phyloP scores from a whole-genome alignment of 2,329 filamentous ascomycete species.

The Alternaria arbusti region DNA sequence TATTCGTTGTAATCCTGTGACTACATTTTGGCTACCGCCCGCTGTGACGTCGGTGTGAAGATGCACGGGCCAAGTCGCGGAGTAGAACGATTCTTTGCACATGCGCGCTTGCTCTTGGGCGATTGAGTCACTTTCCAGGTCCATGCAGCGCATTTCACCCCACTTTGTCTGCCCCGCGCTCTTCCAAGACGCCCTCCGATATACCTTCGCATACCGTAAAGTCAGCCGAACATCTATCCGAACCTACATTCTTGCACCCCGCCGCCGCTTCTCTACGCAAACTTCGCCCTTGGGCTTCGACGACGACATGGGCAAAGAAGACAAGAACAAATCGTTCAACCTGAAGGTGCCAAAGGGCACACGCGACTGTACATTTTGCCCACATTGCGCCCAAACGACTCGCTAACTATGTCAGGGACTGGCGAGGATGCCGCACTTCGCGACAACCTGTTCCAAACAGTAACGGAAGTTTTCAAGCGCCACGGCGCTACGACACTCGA shows the following conservation, averaged over 20 bases:
- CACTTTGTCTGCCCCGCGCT: constrained; percentile 41
- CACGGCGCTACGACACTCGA: constrained; percentile 47
- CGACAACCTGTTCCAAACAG: constrained; percentile 44
- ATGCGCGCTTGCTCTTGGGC: constrained; percentile 27
- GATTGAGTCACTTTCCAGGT: constrained; percentile 37
- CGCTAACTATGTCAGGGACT: constrained; percentile 34
- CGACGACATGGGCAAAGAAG: constrained; percentile 56
- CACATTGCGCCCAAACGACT: background rate
- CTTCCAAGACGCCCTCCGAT: constrained; percentile 28
- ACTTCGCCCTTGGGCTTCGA: constrained; percentile 18
- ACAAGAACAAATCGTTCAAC: constrained; percentile 59
- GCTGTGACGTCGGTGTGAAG: constrained; percentile 13
- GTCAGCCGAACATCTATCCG: constrained; percentile 11
- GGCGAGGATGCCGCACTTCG: constrained; percentile 45
- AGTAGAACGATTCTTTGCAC: constrained; percentile 18
- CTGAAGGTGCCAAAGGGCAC: constrained; percentile 92
- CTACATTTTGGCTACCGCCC: background rate
- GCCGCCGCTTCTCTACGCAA: constrained; percentile 25
- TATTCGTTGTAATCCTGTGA: constrained; percentile 2
- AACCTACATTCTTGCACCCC: constrained; percentile 14
- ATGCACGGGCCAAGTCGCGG: constrained; percentile 22
- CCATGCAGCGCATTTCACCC: constrained; percentile 39
- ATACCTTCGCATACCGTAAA: constrained; percentile 25
- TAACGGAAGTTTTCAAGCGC: constrained; percentile 47
- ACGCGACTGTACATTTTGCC: constrained; percentile 74